A percentile compares a stretch with the other conserved stretches of the same genome.
Conservation (phyloP, 225 moss, liverwort and hornwort genomes). For the Marchantia paleacea region DNA sequence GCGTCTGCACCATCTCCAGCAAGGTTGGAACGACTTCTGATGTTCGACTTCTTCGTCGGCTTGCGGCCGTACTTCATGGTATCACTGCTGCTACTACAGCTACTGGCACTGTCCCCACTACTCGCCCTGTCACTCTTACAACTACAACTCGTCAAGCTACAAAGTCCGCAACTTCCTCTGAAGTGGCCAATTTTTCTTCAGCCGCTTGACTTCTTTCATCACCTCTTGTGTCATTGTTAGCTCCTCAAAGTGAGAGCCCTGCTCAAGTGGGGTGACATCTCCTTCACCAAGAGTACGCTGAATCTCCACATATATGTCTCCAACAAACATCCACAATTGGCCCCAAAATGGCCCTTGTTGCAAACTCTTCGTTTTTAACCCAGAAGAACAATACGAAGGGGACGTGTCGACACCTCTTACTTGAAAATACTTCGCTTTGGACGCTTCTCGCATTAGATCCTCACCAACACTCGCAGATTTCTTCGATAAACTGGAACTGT, state of each 20-base stretch:
- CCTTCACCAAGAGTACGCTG: conserved; percentile 71
- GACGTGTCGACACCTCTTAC: conserved; percentile 17
- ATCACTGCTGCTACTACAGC: conserved; percentile 44
- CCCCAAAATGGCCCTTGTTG: conserved; percentile 76
- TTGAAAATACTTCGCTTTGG: conserved; percentile 27
- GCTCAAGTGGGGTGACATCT: conserved; percentile 42
- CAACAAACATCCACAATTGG: conserved; percentile 73
- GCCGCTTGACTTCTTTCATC: conserved; percentile 89
- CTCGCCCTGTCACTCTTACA: conserved; percentile 94
- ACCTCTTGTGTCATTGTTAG: conserved; percentile 91
- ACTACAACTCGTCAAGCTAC: conserved; percentile 88
- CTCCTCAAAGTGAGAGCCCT: conserved; percentile 63
- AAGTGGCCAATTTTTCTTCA: conserved; percentile 87
- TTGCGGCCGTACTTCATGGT: conserved; percentile 53
- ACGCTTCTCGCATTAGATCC: conserved; percentile 8
- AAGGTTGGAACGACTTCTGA: not conserved
- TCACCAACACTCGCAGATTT: conserved; percentile 16
- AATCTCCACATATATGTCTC: conserved; percentile 81
- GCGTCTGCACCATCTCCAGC: not conserved
- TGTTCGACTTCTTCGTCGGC: conserved; percentile 49
- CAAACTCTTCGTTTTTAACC: conserved; percentile 12
- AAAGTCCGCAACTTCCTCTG: conserved; percentile 76
- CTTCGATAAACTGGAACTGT: conserved; percentile 14
- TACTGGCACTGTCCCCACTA: conserved; percentile 87
- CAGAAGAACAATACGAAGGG: not conserved